Base-by-base conservation (phyloP, 352 stramenopile genomes). In the Thalassiosira hispida region DNA sequence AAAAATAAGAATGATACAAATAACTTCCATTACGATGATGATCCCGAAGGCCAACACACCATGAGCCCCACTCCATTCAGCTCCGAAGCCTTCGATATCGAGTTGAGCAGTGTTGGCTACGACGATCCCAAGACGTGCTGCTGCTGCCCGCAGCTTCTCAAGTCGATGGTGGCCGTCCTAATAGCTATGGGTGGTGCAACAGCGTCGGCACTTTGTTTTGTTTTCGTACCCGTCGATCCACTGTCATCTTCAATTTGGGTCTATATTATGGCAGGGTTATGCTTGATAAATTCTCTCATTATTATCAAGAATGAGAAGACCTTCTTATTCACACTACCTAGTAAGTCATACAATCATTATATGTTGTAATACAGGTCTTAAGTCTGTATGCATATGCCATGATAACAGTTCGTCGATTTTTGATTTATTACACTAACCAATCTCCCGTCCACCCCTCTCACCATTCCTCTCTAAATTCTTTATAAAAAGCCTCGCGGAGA, bases 261-360 rank as follows among this genome's bases (percentile, higher is more conserved):
- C 0, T 72, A 47, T 22, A 25, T 60, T 1, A 63, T 55, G 31
- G 51, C 18, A 16, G 14, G 35, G 25, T 59, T 68, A 31, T 67
- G 52, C 22, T 53, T 75, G 20, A 12, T 73, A 8, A 33, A 38
- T 8, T 61, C 63, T 1, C 3, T 51, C 0, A 27, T 53, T 23
- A 38, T 73, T 23, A 51, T 73, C n/a, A 47, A 44, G 46, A 73
- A 73, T 38, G 63, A 73, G 38, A 23, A 25, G 12, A n/a, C 4
- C 1, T 49, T 73, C 11, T 25, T 69, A 11, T 53, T n/a, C 18
- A 40, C 29, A 40, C 52, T 31, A 33, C 1, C 7, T 11, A 60
- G 52, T 60, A 16, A 60, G 52, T 60, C 0, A 0, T 1, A 16
- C 22, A 25, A 42, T 22, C 14, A 20, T 42, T 6, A 62, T 20